Base-by-base conservation (phyloP, 2,329 filamentous ascomycete genomes). In the Albifimbria verrucaria region DNA sequence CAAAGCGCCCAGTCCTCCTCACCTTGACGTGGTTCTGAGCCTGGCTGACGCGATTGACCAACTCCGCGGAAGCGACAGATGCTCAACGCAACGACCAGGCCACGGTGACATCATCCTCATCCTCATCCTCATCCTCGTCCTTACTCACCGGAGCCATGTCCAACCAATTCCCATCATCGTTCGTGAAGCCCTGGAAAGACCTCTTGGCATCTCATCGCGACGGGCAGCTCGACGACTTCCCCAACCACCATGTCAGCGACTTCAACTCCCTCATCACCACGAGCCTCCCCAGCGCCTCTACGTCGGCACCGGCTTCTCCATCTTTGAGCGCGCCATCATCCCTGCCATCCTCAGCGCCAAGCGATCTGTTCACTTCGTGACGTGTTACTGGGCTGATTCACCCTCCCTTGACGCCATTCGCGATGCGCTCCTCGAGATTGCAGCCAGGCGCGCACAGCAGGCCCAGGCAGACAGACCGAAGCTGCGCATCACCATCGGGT, bases 311-410 rank as follows among this genome's bases (percentile, higher is more conserved):
- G 83, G 85, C 6, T 72, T 77, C 18, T 78, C 77, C 4, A 77
- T 87, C 25, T 85, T 79, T 60, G 75, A 76, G 0, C 71, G 74
- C 39, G 71, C 74, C 3, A 73, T 91, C 7, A 70, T 87, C 1
- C 83, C 87, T 2, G 81, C 84, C 9, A 78, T 92, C 3, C 70
- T 81, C 4, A 65, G 71, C 1, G 85, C 89, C 2, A 73, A 79
- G 32, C 71, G 77, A 47, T 89, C 91, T 61, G 73, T 92, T 24
- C 82, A 92, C 54, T 77, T 94, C 42, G 87, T 92, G 7, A 93
- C 90, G 9, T 93, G 90, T 68, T 94, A 92, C 70, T 92, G 89
- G 89, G 85, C 89, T 0, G 73, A 75, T 0, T 92, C 89, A 0
- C 69, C 77, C 2, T 86, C 84, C 0, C 74, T 86, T 18, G 72